These are phyloP conservation scores for Phytophthora fragariaefolia DNA, from an alignment of 352 stramenopile species.

Conservation along the genomic window DNA sequence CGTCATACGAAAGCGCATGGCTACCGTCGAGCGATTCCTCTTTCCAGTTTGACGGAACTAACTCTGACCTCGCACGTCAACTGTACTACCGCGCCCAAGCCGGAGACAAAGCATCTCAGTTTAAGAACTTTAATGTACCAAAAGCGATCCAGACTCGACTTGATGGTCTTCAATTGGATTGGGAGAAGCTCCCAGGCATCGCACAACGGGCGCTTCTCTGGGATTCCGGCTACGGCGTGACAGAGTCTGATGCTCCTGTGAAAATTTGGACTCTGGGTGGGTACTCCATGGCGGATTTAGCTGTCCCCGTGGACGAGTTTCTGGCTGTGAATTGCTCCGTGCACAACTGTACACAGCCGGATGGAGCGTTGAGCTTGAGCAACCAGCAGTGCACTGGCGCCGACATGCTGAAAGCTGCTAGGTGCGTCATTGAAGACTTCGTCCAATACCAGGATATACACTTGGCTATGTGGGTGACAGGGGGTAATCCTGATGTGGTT, in stretches of 20 bases:
- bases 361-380: constrained; percentile 2
- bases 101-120: not conserved
- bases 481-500: constrained; percentile 14
- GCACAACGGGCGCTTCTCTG: constrained; percentile 1
- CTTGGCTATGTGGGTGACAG: constrained; percentile 18
- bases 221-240: not conserved
- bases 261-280: not conserved
- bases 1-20: not conserved
- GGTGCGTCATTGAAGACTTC: constrained; percentile 22
- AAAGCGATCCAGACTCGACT: not conserved
- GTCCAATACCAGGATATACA: not conserved
- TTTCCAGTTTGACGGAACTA: constrained; percentile 27
- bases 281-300: not conserved
- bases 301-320: not conserved
- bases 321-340: not conserved
- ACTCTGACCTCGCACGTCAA: constrained; percentile 27
- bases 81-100: not conserved
- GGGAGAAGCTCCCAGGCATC: not conserved
- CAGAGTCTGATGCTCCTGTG: not conserved
- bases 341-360: constrained; percentile 14
- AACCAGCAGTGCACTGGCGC: constrained; percentile 19
- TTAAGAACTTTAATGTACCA: not conserved
- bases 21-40: constrained; percentile 1
- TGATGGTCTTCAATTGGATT: not conserved
- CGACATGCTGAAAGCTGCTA: constrained; percentile 11